These are phyloP conservation scores for Neofusicoccum kwambonambiense DNA, from an alignment of 2,329 filamentous ascomycete genomes.

Conservation along the genomic window DNA sequence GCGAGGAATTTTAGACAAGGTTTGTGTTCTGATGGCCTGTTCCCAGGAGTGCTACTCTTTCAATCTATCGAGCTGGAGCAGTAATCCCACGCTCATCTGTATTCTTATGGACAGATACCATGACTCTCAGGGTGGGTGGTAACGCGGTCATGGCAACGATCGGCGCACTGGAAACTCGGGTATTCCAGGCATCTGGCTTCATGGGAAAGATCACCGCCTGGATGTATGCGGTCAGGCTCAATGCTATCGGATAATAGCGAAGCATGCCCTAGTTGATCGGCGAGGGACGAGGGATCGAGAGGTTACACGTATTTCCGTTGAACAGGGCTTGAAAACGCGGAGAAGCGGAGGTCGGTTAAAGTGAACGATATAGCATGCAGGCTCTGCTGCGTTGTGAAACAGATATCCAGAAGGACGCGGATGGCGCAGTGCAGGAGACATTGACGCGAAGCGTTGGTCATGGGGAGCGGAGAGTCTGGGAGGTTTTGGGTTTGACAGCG, in stretches of 20 bases:
- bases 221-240: not conserved
- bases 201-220: not conserved
- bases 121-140: not conserved
- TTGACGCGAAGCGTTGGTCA: not conserved
- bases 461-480: not conserved
- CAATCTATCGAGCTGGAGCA: not conserved
- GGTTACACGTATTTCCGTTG: slow-evolving; percentile 8
- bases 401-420: not conserved
- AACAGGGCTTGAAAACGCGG: not conserved
- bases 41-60: not conserved
- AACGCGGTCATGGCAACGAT: not conserved
- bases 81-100: not conserved
- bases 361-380: not conserved
- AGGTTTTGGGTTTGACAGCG: not conserved
- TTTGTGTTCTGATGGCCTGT: too few species aligned
- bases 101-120: not conserved
- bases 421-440: not conserved
- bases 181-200: not conserved
- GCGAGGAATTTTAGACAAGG: too few species aligned
- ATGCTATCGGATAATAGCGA: not conserved
- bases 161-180: not conserved
- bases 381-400: not conserved
- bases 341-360: not conserved
- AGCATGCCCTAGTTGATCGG: not conserved
- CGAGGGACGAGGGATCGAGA: not conserved